phyloP scores from a whole-genome alignment of 257 asterid genomes.

The Solanum dulcamara region DNA sequence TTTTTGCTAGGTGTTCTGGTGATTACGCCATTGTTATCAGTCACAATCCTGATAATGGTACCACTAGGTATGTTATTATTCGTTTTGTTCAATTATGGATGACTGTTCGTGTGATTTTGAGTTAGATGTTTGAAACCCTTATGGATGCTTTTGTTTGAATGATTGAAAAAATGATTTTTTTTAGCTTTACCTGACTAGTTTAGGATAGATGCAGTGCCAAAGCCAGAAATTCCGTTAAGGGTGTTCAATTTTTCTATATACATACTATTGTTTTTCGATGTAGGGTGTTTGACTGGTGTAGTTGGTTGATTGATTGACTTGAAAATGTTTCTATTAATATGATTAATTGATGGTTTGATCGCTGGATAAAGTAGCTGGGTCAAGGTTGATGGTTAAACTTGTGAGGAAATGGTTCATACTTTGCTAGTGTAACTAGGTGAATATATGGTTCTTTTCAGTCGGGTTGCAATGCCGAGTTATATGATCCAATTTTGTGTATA shows the following conservation, averaged over 20 bases:
- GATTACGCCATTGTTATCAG: slow-evolving; percentile 23
- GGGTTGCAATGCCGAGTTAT: background rate
- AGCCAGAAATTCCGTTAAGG: background rate
- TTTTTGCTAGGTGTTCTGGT: slow-evolving; percentile 15
- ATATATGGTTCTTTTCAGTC: background rate
- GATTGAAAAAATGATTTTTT: background rate
- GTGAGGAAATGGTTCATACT: background rate
- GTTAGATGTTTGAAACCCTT: background rate
- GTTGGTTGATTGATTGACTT: background rate
- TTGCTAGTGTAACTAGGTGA: background rate
- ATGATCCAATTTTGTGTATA: background rate
- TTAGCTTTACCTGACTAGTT: background rate
- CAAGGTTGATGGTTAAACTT: background rate
- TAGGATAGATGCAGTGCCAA: background rate
- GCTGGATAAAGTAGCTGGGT: background rate
- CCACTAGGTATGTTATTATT: slow-evolving; percentile 4
- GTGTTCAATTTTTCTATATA: too few relatives aligned
- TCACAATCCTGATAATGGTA: slow-evolving; percentile 21
- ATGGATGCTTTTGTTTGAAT: background rate
- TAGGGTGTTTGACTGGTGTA: too few relatives aligned
- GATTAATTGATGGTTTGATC: background rate
- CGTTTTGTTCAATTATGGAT: background rate
- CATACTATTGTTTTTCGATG: too few relatives aligned
- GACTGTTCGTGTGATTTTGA: background rate
- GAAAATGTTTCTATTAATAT: background rate